phyloP scores from a whole-genome alignment of 164 flowering plant species.

The Liriodendron chinense region DNA sequence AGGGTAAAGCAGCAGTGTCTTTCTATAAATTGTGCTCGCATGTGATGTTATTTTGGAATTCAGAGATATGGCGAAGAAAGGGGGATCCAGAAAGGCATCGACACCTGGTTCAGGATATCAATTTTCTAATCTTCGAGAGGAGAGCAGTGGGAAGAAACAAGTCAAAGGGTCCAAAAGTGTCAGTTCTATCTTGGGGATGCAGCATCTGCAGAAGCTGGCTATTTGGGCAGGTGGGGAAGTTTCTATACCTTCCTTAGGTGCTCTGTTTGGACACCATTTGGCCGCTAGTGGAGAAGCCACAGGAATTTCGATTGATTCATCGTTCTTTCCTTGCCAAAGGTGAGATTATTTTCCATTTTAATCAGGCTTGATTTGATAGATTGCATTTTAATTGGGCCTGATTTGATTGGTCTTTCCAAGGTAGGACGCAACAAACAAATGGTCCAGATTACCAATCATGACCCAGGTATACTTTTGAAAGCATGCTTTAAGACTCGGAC shows the following conservation, averaged over 20 bases:
- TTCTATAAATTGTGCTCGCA: too few species aligned
- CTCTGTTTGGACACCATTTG: conserved; percentile 53
- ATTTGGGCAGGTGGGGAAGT: conserved; percentile 55
- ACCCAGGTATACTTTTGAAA: too few species aligned
- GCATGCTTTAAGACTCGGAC: too few species aligned
- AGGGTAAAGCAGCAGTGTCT: too few species aligned
- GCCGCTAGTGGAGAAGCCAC: conserved; percentile 39
- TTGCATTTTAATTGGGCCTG: background rate
- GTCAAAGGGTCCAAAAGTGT: conserved; percentile 19
- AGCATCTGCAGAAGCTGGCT: conserved; percentile 62
- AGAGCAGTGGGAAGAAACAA: conserved; percentile 28
- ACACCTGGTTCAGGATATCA: conserved; percentile 13
- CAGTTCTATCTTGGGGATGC: conserved; percentile 39
- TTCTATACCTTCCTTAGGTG: conserved; percentile 51
- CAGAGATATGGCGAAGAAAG: conserved; percentile 23
- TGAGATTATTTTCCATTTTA: background rate
- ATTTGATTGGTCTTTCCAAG: too few species aligned
- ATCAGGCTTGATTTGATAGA: background rate
- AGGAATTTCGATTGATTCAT: conserved; percentile 46
- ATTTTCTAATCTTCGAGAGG: conserved; percentile 29
- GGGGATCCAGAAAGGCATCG: conserved; percentile 10
- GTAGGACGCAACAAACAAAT: too few species aligned
- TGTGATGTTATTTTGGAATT: too few species aligned
- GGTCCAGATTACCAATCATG: too few species aligned
- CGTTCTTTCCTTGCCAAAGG: conserved; percentile 64